Conservation (phyloP, 2,329 filamentous ascomycete genomes). For the Mycosphaerella sp. region DNA sequence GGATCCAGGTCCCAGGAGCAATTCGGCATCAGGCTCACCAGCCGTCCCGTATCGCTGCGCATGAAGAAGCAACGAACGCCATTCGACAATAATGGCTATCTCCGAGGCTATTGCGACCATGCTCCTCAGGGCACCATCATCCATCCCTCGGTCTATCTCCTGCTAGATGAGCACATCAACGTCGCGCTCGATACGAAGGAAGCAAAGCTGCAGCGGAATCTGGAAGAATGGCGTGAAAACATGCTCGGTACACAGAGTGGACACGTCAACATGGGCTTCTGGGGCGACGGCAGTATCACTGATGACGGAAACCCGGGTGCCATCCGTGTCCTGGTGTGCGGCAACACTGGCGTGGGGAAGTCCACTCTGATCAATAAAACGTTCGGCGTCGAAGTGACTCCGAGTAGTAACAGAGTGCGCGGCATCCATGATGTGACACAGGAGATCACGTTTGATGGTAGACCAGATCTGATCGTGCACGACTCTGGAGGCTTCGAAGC, state of each 20-base stretch:
- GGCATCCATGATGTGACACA: conserved; percentile 32
- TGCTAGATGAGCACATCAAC: conserved; percentile 29
- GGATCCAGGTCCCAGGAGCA: conserved; percentile 6
- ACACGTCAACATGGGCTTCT: conserved; percentile 23
- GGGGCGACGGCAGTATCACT: conserved; percentile 22
- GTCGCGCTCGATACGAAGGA: conserved; percentile 25
- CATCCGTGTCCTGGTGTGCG: conserved; percentile 33
- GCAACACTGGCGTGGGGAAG: conserved; percentile 15
- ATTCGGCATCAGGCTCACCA: conserved; percentile 18
- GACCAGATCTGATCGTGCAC: conserved; percentile 33
- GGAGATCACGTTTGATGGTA: conserved; percentile 31
- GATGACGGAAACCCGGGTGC: conserved; percentile 18
- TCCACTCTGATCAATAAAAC: conserved; percentile 17
- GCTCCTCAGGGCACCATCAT: conserved; percentile 31
- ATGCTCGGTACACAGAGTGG: conserved; percentile 21
- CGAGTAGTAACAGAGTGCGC: conserved; percentile 25
- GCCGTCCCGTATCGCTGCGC: conserved; percentile 13
- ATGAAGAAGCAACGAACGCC: conserved; percentile 17
- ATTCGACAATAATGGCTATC: conserved; percentile 18
- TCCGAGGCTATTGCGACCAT: conserved; percentile 22
- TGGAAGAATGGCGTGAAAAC: conserved; percentile 24
- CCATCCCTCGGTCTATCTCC: conserved; percentile 32
- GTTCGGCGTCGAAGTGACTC: conserved; percentile 30
- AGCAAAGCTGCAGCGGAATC: conserved; percentile 24
- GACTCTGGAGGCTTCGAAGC: conserved; percentile 35